Percentiles rank a stretch among this genome's conserved stretches.
Conservation (phyloP, 805 yeast species). For the Clavispora carvajalis region DNA sequence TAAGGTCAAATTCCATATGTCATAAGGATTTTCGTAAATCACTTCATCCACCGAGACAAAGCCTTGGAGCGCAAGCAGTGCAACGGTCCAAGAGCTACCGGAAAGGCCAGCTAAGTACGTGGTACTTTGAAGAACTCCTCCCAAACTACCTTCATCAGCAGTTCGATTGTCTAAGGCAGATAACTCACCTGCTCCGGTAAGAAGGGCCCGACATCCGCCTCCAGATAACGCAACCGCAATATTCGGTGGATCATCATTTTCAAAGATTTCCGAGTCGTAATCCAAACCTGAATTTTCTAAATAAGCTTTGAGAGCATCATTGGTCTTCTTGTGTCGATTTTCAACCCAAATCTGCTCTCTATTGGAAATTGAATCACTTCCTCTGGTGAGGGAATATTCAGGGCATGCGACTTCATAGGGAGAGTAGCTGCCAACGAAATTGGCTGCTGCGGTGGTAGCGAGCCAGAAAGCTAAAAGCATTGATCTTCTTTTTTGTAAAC, state of each 20-base stretch:
- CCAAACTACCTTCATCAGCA: conserved; percentile 45
- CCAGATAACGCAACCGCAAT: conserved; percentile 30
- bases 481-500: background rate
- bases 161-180: conserved; percentile 16
- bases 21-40: conserved; percentile 25
- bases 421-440: conserved; percentile 33
- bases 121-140: conserved; percentile 68
- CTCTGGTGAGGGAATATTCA: conserved; percentile 30
- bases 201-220: conserved; percentile 35
- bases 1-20: conserved; percentile 32
- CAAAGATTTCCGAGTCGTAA: background rate
- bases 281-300: conserved; percentile 9
- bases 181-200: conserved; percentile 19
- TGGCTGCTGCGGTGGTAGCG: background rate
- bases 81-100: conserved; percentile 82
- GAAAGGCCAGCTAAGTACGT: conserved; percentile 73
- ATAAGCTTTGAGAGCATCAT: conserved; percentile 8
- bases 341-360: conserved; percentile 51
- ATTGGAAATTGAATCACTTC: conserved; percentile 42
- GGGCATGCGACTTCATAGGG: conserved; percentile 61
- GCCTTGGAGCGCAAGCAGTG: conserved; percentile 62
- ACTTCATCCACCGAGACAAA: conserved; percentile 69
- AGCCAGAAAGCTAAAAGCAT: background rate
- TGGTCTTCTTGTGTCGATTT: conserved; percentile 13
- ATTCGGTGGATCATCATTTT: conserved; percentile 11